Evolutionary conservation across 2,329 filamentous ascomycete genomes (phyloP), one percentile per base, ranked within the genome.

Genomic region (Fusarium sarcochroum): DNA sequence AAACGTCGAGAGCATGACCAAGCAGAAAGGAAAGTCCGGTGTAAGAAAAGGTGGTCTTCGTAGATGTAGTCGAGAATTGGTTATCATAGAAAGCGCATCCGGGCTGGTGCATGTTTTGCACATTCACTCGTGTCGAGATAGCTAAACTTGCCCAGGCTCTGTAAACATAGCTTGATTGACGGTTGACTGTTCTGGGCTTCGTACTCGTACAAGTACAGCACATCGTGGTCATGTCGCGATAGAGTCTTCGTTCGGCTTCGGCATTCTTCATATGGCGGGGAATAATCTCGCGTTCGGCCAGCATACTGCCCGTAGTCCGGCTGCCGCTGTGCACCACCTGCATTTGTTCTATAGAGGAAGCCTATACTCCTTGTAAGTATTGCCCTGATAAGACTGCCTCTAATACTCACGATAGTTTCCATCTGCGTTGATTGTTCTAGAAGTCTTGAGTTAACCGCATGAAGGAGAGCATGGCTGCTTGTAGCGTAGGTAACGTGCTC

Each of bases 1-100:
- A 49, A 2, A 55, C 0, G 0, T 18, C 23, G 0, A 55, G 0
- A 1, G 0, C 21, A 15, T 11, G 25, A 0, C 20, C 21, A 17
- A 58, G 0, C 2, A 5, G 0, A 15, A 15, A 37, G 0, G 27
- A 17, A 10, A 50, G 8, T 0, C 57, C 52, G 3, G 40, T 14
- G 1, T 57, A 60, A 1, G 3, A 5, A 1, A 40, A 14, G 0
- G 44, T 57, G 13, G 23, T 44, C 0, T 14, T 60, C 6, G 30
- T 38, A 2, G 35, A 55, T 32, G 7, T 14, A 15, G 3, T 25
- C 6, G 27, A 13, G 10, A 3, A 32, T 10, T 30, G 5, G 0
- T 4, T 10, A 2, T 0, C 25, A 1, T 30, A 57, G 1, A 34
- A n/a, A 3, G 17, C 15, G 13, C 52, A 60, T 27, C 37, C 13